Percentiles rank a stretch among this genome's conserved stretches.
phyloP scores from a whole-genome alignment of 1,284 basidiomycete species.

The Butyriboletus appendiculatus region DNA sequence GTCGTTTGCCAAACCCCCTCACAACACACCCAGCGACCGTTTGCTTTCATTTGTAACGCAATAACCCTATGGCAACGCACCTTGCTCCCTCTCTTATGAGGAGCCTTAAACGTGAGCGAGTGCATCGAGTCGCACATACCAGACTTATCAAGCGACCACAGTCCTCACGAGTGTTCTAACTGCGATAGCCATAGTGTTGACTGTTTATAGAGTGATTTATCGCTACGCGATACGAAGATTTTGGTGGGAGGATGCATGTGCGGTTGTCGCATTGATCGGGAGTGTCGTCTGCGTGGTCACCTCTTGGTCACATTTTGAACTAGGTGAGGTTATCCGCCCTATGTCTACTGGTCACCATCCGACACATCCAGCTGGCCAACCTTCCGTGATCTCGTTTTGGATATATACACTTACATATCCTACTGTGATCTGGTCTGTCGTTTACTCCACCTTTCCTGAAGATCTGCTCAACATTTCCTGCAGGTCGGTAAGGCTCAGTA shows the following conservation, averaged over 20 bases:
- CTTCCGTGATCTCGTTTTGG: conserved; percentile 16
- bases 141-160: not conserved
- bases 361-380: conserved; percentile 8
- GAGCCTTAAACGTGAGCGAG: conserved; percentile 18
- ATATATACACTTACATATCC: conserved; percentile 17
- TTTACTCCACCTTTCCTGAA: not conserved
- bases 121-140: not conserved
- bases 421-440: conserved; percentile 20
- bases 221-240: conserved; percentile 9
- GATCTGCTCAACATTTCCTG: not conserved
- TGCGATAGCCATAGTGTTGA: conserved; percentile 8
- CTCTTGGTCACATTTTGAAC: conserved; percentile 14
- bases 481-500: conserved; percentile 22
- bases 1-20: not conserved
- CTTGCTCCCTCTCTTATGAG: not conserved
- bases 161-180: conserved; percentile 19
- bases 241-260: conserved; percentile 24
- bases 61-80: not conserved
- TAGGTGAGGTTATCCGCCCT: conserved; percentile 4
- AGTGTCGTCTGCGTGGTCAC: conserved; percentile 9
- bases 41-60: not conserved
- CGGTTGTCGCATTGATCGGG: conserved; percentile 9
- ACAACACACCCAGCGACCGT: not conserved
- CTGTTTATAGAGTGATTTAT: conserved; percentile 6
- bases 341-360: not conserved